Percentiles rank a stretch among this genome's conserved stretches.
phyloP scores from a whole-genome alignment of 352 stramenopile genomes.

The Phytophthora niederhauseri region DNA sequence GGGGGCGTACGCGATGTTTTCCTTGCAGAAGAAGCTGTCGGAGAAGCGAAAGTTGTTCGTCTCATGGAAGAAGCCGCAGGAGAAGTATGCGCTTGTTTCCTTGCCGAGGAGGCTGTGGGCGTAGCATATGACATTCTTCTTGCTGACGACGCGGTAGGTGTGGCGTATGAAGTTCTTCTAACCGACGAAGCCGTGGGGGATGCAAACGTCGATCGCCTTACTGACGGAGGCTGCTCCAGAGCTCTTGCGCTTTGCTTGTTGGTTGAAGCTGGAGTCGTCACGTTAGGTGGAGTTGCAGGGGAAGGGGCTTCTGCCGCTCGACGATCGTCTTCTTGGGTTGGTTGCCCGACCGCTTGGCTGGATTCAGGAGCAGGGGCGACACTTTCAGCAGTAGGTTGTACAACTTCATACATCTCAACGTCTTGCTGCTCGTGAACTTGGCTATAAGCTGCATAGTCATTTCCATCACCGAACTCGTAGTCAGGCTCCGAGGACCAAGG shows the following conservation, averaged over 20 bases:
- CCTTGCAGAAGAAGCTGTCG: slow-evolving; percentile 26
- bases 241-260: slow-evolving; percentile 6
- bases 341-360: slow-evolving; percentile 14
- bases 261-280: slow-evolving; percentile 3
- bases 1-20: slow-evolving; percentile 16
- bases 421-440: slow-evolving; percentile 16
- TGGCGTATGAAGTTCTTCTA: slow-evolving; percentile 14
- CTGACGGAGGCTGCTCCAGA: not conserved
- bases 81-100: slow-evolving; percentile 17
- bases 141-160: slow-evolving; percentile 13
- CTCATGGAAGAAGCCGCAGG: slow-evolving; percentile 16
- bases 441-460: slow-evolving; percentile 10
- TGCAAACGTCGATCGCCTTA: slow-evolving; percentile 13
- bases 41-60: slow-evolving; percentile 22
- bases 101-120: slow-evolving; percentile 14
- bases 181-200: slow-evolving; percentile 14
- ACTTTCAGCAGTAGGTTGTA: slow-evolving; percentile 8
- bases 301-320: not conserved
- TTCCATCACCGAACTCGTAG: slow-evolving; percentile 28
- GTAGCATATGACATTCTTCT: slow-evolving; percentile 18
- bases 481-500: slow-evolving; percentile 26
- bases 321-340: slow-evolving; percentile 15
- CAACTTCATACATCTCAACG: slow-evolving; percentile 22
- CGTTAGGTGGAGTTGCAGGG: not conserved
- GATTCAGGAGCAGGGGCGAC: not conserved